Percentiles rank a stretch among this genome's conserved stretches.
phyloP scores from a whole-genome alignment of 371 early-diverging fungal species.

The Catenaria anguillulae region DNA sequence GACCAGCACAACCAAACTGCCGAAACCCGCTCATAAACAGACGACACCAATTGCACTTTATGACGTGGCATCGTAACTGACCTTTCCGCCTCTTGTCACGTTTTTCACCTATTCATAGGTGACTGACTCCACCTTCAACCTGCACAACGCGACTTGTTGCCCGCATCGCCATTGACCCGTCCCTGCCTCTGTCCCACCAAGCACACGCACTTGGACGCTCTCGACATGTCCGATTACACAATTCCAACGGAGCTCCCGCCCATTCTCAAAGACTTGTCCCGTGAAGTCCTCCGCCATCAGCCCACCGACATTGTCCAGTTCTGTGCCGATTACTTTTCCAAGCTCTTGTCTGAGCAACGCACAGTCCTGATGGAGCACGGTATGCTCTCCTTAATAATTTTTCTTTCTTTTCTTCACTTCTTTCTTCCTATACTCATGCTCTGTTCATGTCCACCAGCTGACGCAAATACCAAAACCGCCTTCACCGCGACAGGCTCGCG shows the following conservation, averaged over 20 bases:
- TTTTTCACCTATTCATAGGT: too few species aligned
- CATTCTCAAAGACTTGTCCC: constrained; percentile 29
- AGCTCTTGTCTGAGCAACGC: constrained; percentile 55
- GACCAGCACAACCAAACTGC: too few species aligned
- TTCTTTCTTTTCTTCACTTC: background rate
- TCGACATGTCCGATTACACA: constrained; percentile 1
- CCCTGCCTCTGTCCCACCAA: too few species aligned
- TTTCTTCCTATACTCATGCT: too few species aligned
- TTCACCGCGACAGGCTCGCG: constrained; percentile 11
- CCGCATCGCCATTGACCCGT: too few species aligned
- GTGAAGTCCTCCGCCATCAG: constrained; percentile 21
- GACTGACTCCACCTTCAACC: too few species aligned
- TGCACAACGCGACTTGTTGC: too few species aligned
- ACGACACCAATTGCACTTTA: too few species aligned
- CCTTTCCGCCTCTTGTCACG: too few species aligned
- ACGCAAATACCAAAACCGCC: background rate
- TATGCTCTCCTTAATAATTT: constrained; percentile 13
- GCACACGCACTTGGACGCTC: too few species aligned
- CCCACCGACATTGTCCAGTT: constrained; percentile 77
- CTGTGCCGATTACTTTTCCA: constrained; percentile 75
- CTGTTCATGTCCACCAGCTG: background rate
- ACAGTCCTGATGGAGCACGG: constrained; percentile 26
- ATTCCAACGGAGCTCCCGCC: constrained; percentile 20
- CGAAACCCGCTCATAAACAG: too few species aligned
- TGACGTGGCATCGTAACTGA: too few species aligned